These are phyloP conservation scores for Tolypocladium inflatum DNA, from an alignment of 2,329 filamentous ascomycete genomes.

Conservation along the genomic window DNA sequence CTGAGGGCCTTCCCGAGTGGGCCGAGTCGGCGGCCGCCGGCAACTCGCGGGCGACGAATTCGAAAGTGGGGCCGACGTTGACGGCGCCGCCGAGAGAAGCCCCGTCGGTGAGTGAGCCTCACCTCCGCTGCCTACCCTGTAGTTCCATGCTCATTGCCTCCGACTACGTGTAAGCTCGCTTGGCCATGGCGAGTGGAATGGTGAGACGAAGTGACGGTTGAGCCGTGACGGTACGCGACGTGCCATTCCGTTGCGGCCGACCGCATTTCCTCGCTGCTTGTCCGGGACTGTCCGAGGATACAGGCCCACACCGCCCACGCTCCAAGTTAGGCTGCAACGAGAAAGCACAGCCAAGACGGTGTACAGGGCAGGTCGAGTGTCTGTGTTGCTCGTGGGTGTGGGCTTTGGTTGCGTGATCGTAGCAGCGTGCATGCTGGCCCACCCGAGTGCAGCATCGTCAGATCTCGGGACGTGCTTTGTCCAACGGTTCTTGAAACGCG, in stretches of 20 bases:
- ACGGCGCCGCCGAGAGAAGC: background rate
- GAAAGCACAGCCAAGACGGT: background rate
- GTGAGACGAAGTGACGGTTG: background rate
- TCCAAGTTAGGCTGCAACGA: background rate
- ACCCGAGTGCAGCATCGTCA: background rate
- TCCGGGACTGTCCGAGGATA: background rate
- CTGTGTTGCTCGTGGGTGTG: background rate
- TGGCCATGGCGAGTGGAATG: background rate
- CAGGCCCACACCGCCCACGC: background rate
- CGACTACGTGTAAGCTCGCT: too few species aligned
- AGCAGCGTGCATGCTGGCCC: background rate
- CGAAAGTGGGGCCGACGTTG: background rate
- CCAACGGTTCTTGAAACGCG: background rate
- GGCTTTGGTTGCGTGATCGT: background rate
- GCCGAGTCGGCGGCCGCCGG: background rate
- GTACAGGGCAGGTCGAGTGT: background rate
- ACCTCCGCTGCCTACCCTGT: background rate
- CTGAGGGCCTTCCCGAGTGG: background rate
- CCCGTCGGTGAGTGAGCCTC: background rate
- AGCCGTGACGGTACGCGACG: background rate
- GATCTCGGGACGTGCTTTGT: background rate
- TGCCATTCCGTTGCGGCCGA: background rate
- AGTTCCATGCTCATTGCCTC: background rate
- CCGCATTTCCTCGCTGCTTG: background rate
- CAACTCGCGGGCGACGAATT: background rate